A percentile compares a stretch with the other conserved stretches of the same genome.
Evolutionary conservation across 257 asterid genomes (phyloP).

Genomic region (Salvia rosmarinus): DNA sequence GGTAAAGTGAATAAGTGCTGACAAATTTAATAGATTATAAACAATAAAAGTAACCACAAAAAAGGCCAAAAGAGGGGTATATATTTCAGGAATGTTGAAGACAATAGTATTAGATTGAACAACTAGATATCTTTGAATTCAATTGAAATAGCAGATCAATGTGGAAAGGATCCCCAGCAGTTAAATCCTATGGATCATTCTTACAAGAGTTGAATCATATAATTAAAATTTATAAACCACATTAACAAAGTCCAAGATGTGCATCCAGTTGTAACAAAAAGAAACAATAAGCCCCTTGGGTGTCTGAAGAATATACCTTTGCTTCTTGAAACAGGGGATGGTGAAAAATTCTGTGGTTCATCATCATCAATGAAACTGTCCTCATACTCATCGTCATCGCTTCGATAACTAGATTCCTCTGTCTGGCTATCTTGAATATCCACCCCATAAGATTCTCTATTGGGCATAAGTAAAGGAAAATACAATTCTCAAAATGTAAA

Average conservation of each 20-base stretch:
- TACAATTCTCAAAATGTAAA: conserved; percentile 23
- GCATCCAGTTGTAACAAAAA: neutral
- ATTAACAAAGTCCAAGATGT: neutral
- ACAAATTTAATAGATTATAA: neutral
- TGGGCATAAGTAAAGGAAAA: conserved; percentile 48
- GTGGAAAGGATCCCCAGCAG: neutral
- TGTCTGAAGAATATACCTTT: conserved; percentile 43
- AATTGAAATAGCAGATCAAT: neutral
- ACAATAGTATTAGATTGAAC: neutral
- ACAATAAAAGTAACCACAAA: neutral
- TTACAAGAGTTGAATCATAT: neutral
- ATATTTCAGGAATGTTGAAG: conserved; percentile 9
- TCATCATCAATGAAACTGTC: conserved; percentile 77
- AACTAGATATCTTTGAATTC: neutral
- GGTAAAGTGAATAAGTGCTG: neutral
- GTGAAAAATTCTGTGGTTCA: conserved; percentile 38
- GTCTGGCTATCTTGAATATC: conserved; percentile 61
- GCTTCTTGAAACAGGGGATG: conserved; percentile 52
- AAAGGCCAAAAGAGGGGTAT: neutral
- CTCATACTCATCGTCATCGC: conserved; percentile 65
- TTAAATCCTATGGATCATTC: conserved; percentile 8
- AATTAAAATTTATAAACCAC: neutral
- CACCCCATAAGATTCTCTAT: conserved; percentile 74
- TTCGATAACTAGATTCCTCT: conserved; percentile 49
- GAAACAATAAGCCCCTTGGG: conserved; percentile 5